Percentiles rank a stretch among this genome's conserved stretches.
phyloP scores from a whole-genome alignment of 176 grass and related monocot species.

The Saccharum spontaneum region DNA sequence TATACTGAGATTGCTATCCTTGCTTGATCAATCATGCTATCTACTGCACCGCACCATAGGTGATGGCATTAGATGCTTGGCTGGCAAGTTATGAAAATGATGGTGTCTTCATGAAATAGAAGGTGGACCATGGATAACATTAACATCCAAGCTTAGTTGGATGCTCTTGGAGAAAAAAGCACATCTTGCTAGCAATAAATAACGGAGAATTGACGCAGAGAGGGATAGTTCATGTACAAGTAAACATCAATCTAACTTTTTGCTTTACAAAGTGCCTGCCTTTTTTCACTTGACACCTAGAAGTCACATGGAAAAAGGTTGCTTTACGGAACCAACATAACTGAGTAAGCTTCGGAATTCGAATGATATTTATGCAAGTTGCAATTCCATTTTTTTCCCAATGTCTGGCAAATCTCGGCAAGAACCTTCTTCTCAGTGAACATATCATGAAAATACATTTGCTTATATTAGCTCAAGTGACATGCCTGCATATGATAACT shows the following conservation, averaged over 20 bases:
- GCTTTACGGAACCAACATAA: slow-evolving; percentile 15
- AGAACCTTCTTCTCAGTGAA: neutral
- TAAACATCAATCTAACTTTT: slow-evolving; percentile 20
- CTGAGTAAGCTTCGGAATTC: neutral
- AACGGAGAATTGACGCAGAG: slow-evolving; percentile 23
- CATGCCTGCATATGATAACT: neutral
- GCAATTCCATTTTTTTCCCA: neutral
- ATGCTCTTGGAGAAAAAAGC: slow-evolving; percentile 19
- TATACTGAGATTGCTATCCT: slow-evolving; percentile 11
- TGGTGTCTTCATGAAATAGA: slow-evolving; percentile 20
- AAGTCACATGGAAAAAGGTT: slow-evolving; percentile 35
- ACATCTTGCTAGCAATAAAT: slow-evolving; percentile 6
- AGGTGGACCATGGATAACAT: slow-evolving; percentile 25
- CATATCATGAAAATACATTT: neutral
- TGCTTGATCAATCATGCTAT: slow-evolving; percentile 26
- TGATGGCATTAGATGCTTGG: slow-evolving; percentile 26
- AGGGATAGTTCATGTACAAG: slow-evolving; percentile 34
- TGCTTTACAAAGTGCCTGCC: neutral
- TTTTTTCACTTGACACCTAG: slow-evolving; percentile 28
- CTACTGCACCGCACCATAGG: neutral
- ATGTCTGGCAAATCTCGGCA: slow-evolving; percentile 1
- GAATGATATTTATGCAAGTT: neutral
- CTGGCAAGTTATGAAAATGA: slow-evolving; percentile 17
- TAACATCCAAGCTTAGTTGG: slow-evolving; percentile 16
- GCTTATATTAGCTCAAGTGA: neutral